Conservation (phyloP, 208 protist species). For the Trypanosomatidae sp. region DNA sequence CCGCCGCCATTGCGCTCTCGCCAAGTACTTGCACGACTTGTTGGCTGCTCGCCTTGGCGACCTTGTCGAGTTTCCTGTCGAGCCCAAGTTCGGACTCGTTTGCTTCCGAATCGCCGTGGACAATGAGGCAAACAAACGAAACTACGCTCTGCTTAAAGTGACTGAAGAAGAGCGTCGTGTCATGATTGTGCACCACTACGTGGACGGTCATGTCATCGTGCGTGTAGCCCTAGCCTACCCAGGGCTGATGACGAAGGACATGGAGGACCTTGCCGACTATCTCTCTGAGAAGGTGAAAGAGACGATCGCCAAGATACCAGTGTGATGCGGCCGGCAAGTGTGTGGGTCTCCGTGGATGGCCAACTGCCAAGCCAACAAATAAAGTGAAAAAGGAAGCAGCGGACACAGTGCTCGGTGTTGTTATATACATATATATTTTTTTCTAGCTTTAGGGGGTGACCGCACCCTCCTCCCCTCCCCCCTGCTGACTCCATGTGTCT, state of each 20-base stretch:
- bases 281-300: conserved; percentile 21
- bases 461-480: too few relatives aligned
- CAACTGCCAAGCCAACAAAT: too few relatives aligned
- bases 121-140: conserved; percentile 25
- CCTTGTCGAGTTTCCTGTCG: conserved; percentile 29
- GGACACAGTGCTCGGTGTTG: too few relatives aligned
- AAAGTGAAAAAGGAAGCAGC: too few relatives aligned
- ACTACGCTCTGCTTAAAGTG: conserved; percentile 23
- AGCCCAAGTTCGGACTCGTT: conserved; percentile 43
- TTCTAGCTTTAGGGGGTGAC: too few relatives aligned
- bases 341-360: too few relatives aligned
- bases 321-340: background rate
- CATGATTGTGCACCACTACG: conserved; percentile 37
- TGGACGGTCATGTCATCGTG: conserved; percentile 35
- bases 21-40: conserved; percentile 36
- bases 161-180: conserved; percentile 28
- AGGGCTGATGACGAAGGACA: conserved; percentile 25
- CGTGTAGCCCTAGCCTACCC: conserved; percentile 37
- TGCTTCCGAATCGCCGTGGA: conserved; percentile 37
- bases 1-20: conserved; percentile 37
- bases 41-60: conserved; percentile 12
- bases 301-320: conserved; percentile 10
- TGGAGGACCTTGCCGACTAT: conserved; percentile 36
- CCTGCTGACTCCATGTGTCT: too few relatives aligned
- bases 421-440: too few relatives aligned